Evolutionary conservation across 768 basidiomycete genomes (phyloP).

Genomic region (Boletus pseudopeckii): DNA sequence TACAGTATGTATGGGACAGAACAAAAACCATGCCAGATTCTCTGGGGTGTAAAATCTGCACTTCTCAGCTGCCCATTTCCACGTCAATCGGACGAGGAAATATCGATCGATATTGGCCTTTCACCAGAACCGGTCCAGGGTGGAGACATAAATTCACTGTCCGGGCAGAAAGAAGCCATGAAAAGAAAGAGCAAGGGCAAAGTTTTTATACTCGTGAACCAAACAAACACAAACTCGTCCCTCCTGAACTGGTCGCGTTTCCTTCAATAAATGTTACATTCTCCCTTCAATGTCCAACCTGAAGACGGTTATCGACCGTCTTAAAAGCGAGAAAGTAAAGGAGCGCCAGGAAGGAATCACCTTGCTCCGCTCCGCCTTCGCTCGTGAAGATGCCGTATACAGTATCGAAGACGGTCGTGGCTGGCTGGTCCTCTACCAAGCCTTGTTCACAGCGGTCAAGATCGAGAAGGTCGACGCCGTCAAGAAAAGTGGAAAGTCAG

Average conservation of each 20-base stretch:
- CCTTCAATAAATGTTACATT: not conserved
- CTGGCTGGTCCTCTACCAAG: constrained; percentile 72
- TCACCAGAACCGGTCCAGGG: constrained; percentile 82
- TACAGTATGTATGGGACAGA: constrained; percentile 35
- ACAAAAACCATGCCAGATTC: constrained; percentile 34
- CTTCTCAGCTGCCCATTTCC: constrained; percentile 47
- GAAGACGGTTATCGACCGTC: constrained; percentile 45
- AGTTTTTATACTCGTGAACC: constrained; percentile 25
- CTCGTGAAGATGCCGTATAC: constrained; percentile 44
- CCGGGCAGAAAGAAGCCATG: constrained; percentile 75
- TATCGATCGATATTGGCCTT: constrained; percentile 56
- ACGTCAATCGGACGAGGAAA: constrained; percentile 53
- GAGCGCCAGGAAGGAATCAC: constrained; percentile 65
- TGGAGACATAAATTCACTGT: constrained; percentile 54
- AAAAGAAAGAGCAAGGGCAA: not conserved
- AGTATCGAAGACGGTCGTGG: constrained; percentile 34
- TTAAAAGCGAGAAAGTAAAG: constrained; percentile 62
- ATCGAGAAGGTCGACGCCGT: constrained; percentile 53
- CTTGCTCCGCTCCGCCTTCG: constrained; percentile 49
- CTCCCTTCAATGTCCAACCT: constrained; percentile 38
- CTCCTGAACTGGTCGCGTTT: constrained; percentile 17
- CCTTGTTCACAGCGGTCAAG: constrained; percentile 62
- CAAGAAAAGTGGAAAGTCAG: constrained; percentile 41
- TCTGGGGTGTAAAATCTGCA: constrained; percentile 31
- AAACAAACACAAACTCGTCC: constrained; percentile 30